Conservation (phyloP, 495 filamentous ascomycete genomes). For the Neurospora sp. region DNA sequence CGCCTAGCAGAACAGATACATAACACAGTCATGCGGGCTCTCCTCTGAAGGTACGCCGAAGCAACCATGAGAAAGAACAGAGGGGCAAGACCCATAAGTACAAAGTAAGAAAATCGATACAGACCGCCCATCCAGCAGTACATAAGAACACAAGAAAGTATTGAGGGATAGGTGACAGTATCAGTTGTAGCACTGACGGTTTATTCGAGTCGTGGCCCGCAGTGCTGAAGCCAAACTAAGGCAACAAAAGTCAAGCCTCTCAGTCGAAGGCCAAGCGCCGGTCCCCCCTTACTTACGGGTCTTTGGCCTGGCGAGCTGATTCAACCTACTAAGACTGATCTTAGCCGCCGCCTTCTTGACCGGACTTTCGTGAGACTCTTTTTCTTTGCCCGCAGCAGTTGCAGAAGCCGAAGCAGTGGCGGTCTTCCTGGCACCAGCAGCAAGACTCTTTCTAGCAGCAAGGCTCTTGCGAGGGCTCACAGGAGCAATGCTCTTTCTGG, state of each 20-base stretch:
- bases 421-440: neutral
- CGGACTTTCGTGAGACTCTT: constrained; percentile 15
- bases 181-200: neutral
- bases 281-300: constrained; percentile 25
- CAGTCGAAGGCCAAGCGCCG: neutral
- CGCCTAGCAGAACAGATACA: neutral
- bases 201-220: neutral
- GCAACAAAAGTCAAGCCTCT: neutral
- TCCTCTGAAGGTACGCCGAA: neutral
- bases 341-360: constrained; percentile 35
- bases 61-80: neutral
- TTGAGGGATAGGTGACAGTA: neutral
- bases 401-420: neutral
- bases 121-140: neutral
- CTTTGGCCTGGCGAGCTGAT: constrained; percentile 46
- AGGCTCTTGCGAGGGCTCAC: constrained; percentile 9
- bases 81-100: neutral
- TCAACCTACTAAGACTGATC: constrained; percentile 39
- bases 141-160: neutral
- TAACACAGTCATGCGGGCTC: neutral
- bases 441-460: neutral
- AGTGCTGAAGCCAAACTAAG: neutral
- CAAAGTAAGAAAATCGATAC: neutral
- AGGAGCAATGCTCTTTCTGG: constrained; percentile 15
- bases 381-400: neutral